These are phyloP conservation scores for Pichia ethanolica DNA, from an alignment of 805 yeast species.

Conservation along the genomic window DNA sequence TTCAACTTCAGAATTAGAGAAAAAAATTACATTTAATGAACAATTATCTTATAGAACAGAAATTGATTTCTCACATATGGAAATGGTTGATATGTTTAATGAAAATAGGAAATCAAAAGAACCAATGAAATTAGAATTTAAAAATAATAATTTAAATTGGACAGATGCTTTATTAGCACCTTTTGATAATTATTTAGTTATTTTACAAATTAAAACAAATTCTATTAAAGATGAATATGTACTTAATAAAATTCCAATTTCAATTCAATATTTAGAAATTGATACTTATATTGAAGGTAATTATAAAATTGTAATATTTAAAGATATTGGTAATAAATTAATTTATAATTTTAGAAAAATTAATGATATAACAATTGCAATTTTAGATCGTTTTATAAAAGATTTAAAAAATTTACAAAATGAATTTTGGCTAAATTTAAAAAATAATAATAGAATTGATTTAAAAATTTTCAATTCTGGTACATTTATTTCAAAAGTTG, in stretches of 20 bases:
- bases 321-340: slow-evolving; percentile 19
- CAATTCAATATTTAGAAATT: slow-evolving; percentile 22
- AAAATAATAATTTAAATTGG: slow-evolving; percentile 27
- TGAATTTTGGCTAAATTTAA: slow-evolving; percentile 15
- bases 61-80: slow-evolving; percentile 22
- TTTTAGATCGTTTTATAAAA: slow-evolving; percentile 19
- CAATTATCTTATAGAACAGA: slow-evolving; percentile 22
- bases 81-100: slow-evolving; percentile 27
- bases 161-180: slow-evolving; percentile 37
- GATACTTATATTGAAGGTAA: slow-evolving; percentile 14
- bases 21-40: slow-evolving; percentile 25
- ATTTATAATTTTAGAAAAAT: slow-evolving; percentile 15
- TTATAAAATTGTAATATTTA: slow-evolving; percentile 16
- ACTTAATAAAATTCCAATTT: slow-evolving; percentile 21
- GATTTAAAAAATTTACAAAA: slow-evolving; percentile 15
- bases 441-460: slow-evolving; percentile 4
- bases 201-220: slow-evolving; percentile 14
- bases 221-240: slow-evolving; percentile 14
- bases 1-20: slow-evolving; percentile 25
- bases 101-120: slow-evolving; percentile 19
- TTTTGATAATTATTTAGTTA: slow-evolving; percentile 28
- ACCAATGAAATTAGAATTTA: slow-evolving; percentile 19
- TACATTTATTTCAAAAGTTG: slow-evolving; percentile 16
- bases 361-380: slow-evolving; percentile 18
- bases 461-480: slow-evolving; percentile 10